A percentile compares a stretch with the other conserved stretches of the same genome.
Evolutionary conservation across 306 rosid genomes (phyloP).

Genomic region (Dalbergia cochinchinensis): DNA sequence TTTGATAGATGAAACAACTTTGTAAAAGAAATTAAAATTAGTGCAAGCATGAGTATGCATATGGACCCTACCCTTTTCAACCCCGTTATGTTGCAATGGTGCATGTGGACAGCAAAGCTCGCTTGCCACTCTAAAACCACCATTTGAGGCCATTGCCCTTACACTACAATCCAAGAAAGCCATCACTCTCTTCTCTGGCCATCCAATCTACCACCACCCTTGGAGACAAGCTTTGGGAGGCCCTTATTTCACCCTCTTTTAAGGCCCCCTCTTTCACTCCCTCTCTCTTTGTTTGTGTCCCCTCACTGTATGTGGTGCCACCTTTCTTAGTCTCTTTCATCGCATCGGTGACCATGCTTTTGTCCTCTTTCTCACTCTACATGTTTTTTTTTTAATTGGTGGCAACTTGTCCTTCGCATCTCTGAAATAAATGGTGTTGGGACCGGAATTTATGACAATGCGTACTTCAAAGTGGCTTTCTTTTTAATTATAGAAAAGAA

Average conservation of each 20-base stretch:
- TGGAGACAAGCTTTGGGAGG: background rate
- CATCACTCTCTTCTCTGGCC: conserved; percentile 34
- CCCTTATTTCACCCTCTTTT: background rate
- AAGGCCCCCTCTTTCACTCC: background rate
- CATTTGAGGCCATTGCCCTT: conserved; percentile 23
- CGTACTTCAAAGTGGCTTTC: conserved; percentile 7
- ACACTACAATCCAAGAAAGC: conserved; percentile 43
- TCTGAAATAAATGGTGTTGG: background rate
- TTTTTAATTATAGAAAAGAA: background rate
- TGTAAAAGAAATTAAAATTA: background rate
- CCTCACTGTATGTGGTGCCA: conserved; percentile 28
- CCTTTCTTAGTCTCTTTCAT: background rate
- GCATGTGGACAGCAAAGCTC: conserved; percentile 46
- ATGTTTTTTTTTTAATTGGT: background rate
- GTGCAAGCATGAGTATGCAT: background rate
- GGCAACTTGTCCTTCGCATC: background rate
- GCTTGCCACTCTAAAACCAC: conserved; percentile 16
- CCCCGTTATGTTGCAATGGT: conserved; percentile 14
- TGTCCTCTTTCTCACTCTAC: conserved; percentile 23
- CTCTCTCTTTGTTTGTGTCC: background rate
- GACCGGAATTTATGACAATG: conserved; percentile 28
- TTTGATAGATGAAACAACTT: conserved; percentile 19
- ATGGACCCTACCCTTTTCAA: conserved; percentile 31
- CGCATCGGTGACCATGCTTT: conserved; percentile 9
- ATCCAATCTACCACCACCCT: conserved; percentile 20